Evolutionary conservation across 2,329 filamentous ascomycete species (phyloP), one percentile per base, ranked within the genome.

Genomic region (Microthyrium microscopicum): DNA sequence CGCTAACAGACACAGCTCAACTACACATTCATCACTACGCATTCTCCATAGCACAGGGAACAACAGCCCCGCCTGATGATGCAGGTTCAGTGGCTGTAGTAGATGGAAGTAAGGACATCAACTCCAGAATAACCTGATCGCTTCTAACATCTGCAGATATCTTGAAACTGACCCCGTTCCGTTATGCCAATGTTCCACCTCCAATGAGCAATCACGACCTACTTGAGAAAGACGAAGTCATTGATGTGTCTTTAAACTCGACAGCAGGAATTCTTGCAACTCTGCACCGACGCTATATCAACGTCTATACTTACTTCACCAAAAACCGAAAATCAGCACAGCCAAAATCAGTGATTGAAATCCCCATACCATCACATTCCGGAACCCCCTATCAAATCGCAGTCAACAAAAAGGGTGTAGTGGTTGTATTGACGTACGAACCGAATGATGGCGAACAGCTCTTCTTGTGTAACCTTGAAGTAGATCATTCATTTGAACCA

Each of bases 121-220:
- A 32, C 13, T 19, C 21, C 15, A 26, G 20, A 17, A 16, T 7
- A 22, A 16, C 7, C 17, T 34, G 27, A 32, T 27, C 13, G 8
- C 19, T 16, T 20, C 21, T 26, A 42, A 49, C 36, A 48, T 40
- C 28, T 37, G 11, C 40, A 68, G 62, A 54, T 41, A 70, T 50
- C 3, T 55, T 95, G 38, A 92, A 91, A 50, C 54, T 95, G 29
- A 95, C 89, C 0, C 83, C 89, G 1, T 67, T 98, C 42, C 68
- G 80, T 40, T 67, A 76, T 31, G 79, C 83, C 9, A 92, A 89
- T 46, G 66, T 94, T 3, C 89, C 89, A 17, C 89, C 89, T 19
- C 89, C 89, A 1, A 94, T 95, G 84, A 73, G 83, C 12, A 65
- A 87, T 40, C 78, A 78, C 42, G 80, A 91, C 37, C 46, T 94